A percentile compares a stretch with the other conserved stretches of the same genome.
Evolutionary conservation across 1,284 basidiomycete species (phyloP).

Genomic region (Phlebopus sp.): DNA sequence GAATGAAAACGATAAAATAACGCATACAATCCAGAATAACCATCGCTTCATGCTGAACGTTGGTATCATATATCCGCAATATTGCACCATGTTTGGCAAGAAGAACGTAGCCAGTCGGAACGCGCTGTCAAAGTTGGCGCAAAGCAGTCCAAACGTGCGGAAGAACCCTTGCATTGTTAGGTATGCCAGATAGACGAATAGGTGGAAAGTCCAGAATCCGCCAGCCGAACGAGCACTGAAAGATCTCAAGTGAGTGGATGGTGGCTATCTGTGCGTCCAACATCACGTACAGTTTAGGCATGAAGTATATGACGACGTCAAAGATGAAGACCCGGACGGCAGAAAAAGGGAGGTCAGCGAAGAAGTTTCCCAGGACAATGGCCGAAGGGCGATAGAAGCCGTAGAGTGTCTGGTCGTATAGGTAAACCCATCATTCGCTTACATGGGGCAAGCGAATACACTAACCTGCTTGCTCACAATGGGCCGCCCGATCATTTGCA

Average conservation of each 20-base stretch:
- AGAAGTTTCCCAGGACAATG: constrained; percentile 67
- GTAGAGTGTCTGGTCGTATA: constrained; percentile 56
- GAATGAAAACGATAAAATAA: not conserved
- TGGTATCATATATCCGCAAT: constrained; percentile 67
- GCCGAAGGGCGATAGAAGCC: constrained; percentile 81
- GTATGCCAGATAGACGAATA: constrained; percentile 61
- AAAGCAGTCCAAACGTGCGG: constrained; percentile 65
- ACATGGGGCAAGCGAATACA: not conserved
- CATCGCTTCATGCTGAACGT: constrained; percentile 80
- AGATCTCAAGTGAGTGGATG: constrained; percentile 8
- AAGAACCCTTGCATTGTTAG: constrained; percentile 74
- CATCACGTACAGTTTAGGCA: constrained; percentile 50
- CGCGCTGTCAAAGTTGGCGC: constrained; percentile 62
- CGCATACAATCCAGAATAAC: constrained; percentile 78
- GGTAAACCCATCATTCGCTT: constrained; percentile 19
- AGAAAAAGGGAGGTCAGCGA: constrained; percentile 77
- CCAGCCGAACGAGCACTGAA: constrained; percentile 49
- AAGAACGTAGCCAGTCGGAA: constrained; percentile 62
- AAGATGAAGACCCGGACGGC: constrained; percentile 61
- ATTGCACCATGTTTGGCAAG: constrained; percentile 53
- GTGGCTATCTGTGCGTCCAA: not conserved
- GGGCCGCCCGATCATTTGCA: constrained; percentile 75
- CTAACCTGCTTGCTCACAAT: constrained; percentile 60
- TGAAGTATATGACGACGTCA: constrained; percentile 74
- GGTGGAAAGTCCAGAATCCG: constrained; percentile 71